phyloP scores from a whole-genome alignment of 1,284 basidiomycete species.

The Tylopilus sp. region DNA sequence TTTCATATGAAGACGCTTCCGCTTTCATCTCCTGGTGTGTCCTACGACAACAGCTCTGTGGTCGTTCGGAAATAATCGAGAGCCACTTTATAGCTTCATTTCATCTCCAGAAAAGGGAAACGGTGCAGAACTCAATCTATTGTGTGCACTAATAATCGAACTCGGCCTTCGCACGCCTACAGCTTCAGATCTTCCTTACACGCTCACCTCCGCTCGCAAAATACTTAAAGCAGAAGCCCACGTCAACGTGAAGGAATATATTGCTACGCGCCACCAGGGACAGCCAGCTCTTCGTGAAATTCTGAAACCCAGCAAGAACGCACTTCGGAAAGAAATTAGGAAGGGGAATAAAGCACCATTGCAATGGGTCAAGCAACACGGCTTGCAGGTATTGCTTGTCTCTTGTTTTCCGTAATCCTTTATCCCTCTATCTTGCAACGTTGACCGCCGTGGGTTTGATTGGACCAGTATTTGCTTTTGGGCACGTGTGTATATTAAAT shows the following conservation, averaged over 20 bases:
- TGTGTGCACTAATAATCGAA: constrained; percentile 55
- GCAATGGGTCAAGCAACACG: constrained; percentile 59
- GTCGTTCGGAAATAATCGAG: not conserved
- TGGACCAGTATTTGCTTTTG: not conserved
- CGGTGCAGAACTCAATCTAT: constrained; percentile 42
- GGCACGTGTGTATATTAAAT: not conserved
- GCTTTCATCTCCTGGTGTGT: constrained; percentile 31
- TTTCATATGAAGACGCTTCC: constrained; percentile 27
- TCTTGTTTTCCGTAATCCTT: constrained; percentile 27
- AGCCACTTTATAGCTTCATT: constrained; percentile 19
- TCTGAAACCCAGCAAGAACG: constrained; percentile 57
- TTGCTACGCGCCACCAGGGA: constrained; percentile 60
- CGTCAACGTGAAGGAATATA: constrained; percentile 68
- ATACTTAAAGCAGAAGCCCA: constrained; percentile 63
- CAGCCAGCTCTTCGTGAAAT: constrained; percentile 55
- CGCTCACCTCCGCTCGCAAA: constrained; percentile 57
- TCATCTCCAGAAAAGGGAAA: constrained; percentile 31
- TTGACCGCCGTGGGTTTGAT: not conserved
- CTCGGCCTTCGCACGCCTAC: constrained; percentile 46
- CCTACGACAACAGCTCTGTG: not conserved
- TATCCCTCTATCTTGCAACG: not conserved
- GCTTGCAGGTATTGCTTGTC: constrained; percentile 61
- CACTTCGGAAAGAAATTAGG: constrained; percentile 57
- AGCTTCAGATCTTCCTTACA: constrained; percentile 44
- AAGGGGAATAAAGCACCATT: constrained; percentile 45